Base-by-base conservation (phyloP, 768 basidiomycete genomes). In the Phlebiopsis flavidoalba region DNA sequence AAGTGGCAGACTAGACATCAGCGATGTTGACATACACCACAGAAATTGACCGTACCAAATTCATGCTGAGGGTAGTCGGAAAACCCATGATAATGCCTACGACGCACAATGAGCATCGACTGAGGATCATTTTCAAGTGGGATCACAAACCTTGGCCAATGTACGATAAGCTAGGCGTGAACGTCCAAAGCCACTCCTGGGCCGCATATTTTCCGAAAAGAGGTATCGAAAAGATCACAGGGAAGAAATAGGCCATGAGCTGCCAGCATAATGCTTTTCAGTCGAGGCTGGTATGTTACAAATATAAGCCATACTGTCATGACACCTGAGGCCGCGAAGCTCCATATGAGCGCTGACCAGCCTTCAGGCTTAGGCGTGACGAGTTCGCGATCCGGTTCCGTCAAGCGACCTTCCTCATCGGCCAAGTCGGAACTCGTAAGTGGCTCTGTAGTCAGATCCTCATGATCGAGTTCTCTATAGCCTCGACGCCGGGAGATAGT, bases 61-160 rank as follows among this genome's bases (percentile, higher is more conserved):
- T 95, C 95, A 98, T 98, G 70, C 90, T 91, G 37, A 95, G 67
- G 0, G 95, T 95, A 0, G 93, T 96, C 0, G 94, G 90, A 67
- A 95, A 93, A 4, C 95, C 96, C 96, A 98, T 98, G 67, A 98
- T 98, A 62, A 98, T 94, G 5, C 94, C 91, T 88, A 56, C 1
- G 37, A 33, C 35, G n/a, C 40, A 12, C 12, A 2, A 36, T 15
- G 22, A 43, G 40, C 40, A 10, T 8, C 3, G 40, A 12, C 10
- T 10, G 6, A 52, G 31, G 5, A 4, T 31, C 26, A 6, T 31
- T 31, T 2, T 11, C 14, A n/a, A 52, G 14, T 52, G 1, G 11
- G 4, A 24, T 52, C 26, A 49, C 73, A 43, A 54, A 86, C 92
- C 95, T 83, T 96, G 93, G 0, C 95, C 95, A 43, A 97, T 86